Base-by-base conservation (phyloP, 164 flowering plant genomes). In the Berberis thunbergii region DNA sequence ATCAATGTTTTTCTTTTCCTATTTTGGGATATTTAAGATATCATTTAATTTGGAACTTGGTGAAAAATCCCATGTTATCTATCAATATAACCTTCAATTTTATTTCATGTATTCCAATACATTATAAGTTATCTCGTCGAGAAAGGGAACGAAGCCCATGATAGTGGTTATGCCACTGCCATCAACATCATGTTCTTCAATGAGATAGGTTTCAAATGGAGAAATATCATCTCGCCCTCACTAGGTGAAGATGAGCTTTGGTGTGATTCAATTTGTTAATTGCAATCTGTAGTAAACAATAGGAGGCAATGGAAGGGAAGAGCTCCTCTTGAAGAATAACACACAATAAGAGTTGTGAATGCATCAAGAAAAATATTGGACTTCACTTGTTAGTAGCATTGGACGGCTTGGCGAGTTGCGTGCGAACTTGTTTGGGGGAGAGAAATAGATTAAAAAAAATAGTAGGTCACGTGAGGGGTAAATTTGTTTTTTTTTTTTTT, bases 331-430 rank as follows among this genome's bases (percentile, higher is more conserved):
- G 96, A 81, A 61, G 99, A 84, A 74, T 94, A 94, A 57, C 86
- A 94, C 53, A 94, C 97, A 64, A 94, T 87, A 45, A 94, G 80
- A 68, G 83, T 83, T 61, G 99, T 94, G 68, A 89, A 94, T 45
- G 97, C 96, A 75, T 95, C 97, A 7, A 95, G 68, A 95, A 83
- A 75, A 95, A 95, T 75, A 95, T 95, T 26, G 99, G 97, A 70
- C 99, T 89, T 50, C 96, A 57, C 97, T 94, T 43, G 99, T 91
- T 59, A 89, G 75, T 59, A 91, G 69, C 26, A 97, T 97, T 64
- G 99, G 96, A 63, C 99, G 95, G 64, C 97, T 94, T 78, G 91
- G 65, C 4, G 99, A 94, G 78, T 94, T 97, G 54, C 95, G 97
- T n/a, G 97, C 97, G 75, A 79, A 95, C 70, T 85, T 85, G 59